These are phyloP conservation scores for Flueggea neowawraea DNA, from an alignment of 441 rosid species.

Conservation along the genomic window DNA sequence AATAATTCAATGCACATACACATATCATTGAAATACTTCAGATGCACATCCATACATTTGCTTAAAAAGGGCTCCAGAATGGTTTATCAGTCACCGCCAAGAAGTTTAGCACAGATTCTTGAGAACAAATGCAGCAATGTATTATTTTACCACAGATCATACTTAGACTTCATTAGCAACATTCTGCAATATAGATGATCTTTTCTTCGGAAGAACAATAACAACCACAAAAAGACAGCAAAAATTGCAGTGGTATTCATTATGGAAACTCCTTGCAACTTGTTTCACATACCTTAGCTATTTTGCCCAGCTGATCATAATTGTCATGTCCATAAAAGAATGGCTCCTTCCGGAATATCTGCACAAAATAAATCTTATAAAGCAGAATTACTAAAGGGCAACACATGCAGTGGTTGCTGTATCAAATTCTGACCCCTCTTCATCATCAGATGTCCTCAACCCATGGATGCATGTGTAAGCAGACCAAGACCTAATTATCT, in stretches of 20 bases:
- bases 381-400: conserved; percentile 19
- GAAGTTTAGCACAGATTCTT: too few species aligned
- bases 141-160: too few species aligned
- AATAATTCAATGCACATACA: neutral
- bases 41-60: neutral
- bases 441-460: conserved; percentile 10
- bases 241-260: too few species aligned
- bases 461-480: conserved; percentile 26
- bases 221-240: too few species aligned
- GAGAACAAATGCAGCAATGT: too few species aligned
- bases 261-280: too few species aligned
- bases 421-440: conserved; percentile 15
- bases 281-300: conserved; percentile 63
- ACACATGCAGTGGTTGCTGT: conserved; percentile 13
- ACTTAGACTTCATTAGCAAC: too few species aligned
- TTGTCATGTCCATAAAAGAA: conserved; percentile 95
- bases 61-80: too few species aligned
- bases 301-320: conserved; percentile 80
- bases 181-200: too few species aligned
- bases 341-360: conserved; percentile 92
- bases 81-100: too few species aligned
- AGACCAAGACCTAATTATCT: conserved; percentile 20
- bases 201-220: too few species aligned
- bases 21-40: conserved; percentile 1
- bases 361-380: conserved; percentile 25